Base-by-base conservation (phyloP, 805 yeast genomes). In the Starmerella riodocensis region DNA sequence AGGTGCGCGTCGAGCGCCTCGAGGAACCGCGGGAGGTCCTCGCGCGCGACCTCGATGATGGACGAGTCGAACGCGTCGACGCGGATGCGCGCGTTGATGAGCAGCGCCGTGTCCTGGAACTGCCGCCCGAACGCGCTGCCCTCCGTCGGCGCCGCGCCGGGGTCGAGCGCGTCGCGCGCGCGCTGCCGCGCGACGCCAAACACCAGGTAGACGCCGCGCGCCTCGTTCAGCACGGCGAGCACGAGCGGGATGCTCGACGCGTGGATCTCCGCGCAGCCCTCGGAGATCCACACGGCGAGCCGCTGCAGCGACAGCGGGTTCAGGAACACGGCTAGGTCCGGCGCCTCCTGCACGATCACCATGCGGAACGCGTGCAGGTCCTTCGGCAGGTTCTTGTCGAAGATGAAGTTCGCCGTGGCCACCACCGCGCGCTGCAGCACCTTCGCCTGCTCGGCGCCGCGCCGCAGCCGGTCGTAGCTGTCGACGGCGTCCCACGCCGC, bases 31-130 rank as follows among this genome's bases (percentile, higher is more conserved):
- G 84, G 67, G 46, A 91, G 63, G 56, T 91, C 98, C 35, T 86
- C 94, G 53, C 76, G 78, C 43, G 83, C 63, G 31, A 91, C 76
- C 61, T 91, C 96, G 32, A 91, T 84, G 18, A 91, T 82, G 3
- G 96, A 76, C 47, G 93, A 81, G 56, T 91, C 97, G 60, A 91
- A 91, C 53, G 94, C 84, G 57, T 91, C 97, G 46, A 91, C 80
- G 52, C 88, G 70, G 16, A 85, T 85, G 50, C 80, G 76, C 3
- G 96, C 95, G 30, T 85, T 88, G 5, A 94, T 80, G 17, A 73
- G 72, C 32, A 67, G 69, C 1, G 96, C 91, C 21, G 86, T 82
- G 48, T 78, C 79, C 57, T 84, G 95, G 58, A 91, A 91, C 26
- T 94, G 94, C 42, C 78, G 73, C 33, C 94, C 86, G 55, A 91